Evolutionary conservation across 768 basidiomycete species (phyloP), one percentile per base, ranked within the genome.

Genomic region (Rhizopogon salebrosus): DNA sequence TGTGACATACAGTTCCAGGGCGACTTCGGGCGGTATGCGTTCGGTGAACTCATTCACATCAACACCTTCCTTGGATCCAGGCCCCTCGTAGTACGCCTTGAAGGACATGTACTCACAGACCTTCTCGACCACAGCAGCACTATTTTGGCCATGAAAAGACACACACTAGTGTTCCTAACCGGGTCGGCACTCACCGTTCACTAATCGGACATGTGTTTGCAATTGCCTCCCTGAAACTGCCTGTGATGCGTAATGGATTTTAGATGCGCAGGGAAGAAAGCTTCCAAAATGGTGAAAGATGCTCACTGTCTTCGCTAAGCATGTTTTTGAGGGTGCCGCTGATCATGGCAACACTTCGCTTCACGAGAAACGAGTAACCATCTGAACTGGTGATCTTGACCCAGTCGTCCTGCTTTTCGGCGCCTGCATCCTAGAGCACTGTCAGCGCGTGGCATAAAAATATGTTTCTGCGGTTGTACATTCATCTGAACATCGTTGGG

Each of bases 91-190:
- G 55, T 92, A 78, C 1, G 83, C 74, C 70, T 89, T 94, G 76
- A 88, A 94, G 29, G 80, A 74, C 72, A 95, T 89, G 64, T 92
- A 97, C 68, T 98, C 94, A 38, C 92, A 77, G 49, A 95, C 75
- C 64, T 92, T 94, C 70, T 94, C 90, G 1, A 91, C 81, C 34
- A 95, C 84, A 23, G 87, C 78, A 8, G 76, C 83, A 27, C 83
- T 84, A 57, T 1, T 27, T 29, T 18, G 22, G 23, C 26, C 4
- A 9, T 16, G 10, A 46, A 26, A 54, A n/a, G 43, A 52, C 36
- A 26, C 10, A 36, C 36, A 26, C 10, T 34, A 22, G 10, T 48
- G 24, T 16, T 38, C 18, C 46, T 45, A 18, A 27, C 16, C 35
- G 13, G 23, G 35, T 22, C 6, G 24, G 40, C 1, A 57, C 78